Evolutionary conservation across 2,329 filamentous ascomycete genomes (phyloP).

Genomic region (Cercospora brassicicola): DNA sequence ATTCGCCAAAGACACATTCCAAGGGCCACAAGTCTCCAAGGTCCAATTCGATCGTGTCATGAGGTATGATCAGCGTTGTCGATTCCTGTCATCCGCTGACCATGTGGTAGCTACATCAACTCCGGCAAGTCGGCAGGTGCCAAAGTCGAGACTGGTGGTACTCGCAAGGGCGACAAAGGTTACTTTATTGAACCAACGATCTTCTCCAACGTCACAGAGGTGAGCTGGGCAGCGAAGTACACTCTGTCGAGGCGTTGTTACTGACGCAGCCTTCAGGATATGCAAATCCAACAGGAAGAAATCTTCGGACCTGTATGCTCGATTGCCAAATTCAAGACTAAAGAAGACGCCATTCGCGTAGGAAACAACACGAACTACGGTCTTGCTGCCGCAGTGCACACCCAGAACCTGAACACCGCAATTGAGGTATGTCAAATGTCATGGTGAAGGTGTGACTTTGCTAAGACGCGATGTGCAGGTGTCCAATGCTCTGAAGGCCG

Average conservation of each 20-base stretch:
- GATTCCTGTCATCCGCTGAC: not conserved
- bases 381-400: constrained; percentile 76
- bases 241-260: not conserved
- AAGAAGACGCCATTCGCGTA: constrained; percentile 67
- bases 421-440: constrained; percentile 57
- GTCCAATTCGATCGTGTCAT: constrained; percentile 88
- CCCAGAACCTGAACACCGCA: constrained; percentile 74
- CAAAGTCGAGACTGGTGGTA: constrained; percentile 65
- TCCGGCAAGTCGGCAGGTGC: constrained; percentile 66
- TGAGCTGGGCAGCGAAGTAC: not conserved
- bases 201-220: constrained; percentile 70
- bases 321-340: constrained; percentile 72
- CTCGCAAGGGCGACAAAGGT: constrained; percentile 68
- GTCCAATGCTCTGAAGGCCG: constrained; percentile 37
- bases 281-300: constrained; percentile 75
- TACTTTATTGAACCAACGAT: constrained; percentile 93
- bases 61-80: constrained; percentile 55
- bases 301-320: constrained; percentile 80
- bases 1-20: constrained; percentile 76
- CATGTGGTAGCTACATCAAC: constrained; percentile 59
- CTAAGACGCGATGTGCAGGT: not conserved
- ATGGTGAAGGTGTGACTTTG: not conserved
- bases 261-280: constrained; percentile 42
- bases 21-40: constrained; percentile 82
- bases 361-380: constrained; percentile 76